Evolutionary conservation across 106 monocot genomes (phyloP), one percentile per base, ranked within the genome.

Genomic region (Dendrobium chrysotoxum): DNA sequence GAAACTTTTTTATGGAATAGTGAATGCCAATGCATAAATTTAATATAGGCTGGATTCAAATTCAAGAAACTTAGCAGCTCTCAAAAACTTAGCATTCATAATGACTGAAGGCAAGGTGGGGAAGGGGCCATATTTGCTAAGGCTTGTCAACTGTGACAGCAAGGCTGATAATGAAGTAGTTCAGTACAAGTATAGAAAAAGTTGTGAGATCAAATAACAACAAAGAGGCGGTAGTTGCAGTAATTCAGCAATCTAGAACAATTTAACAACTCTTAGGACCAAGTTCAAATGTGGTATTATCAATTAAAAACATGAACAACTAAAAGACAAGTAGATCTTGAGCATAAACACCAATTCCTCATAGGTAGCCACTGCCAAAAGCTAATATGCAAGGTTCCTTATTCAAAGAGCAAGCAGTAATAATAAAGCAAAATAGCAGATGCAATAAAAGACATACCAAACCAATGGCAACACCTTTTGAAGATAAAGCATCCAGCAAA

Each of bases 401-500:
- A 70, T 31, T 70, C 31, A 30, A 8, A 30, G 61, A 61, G 20
- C n/a, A 61, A 23, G 61, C 61, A 61, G n/a, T n/a, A 70, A 70
- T 50, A 70, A 12, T 10, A 70, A 70, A 30, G 13, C 30, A 30
- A 35, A 35, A 70, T 16, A 13, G 10, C 12, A 70, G 31, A 70
- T 70, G 31, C 28, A 31, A 70, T 70, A 70, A 28, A 68, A 74
- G 74, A 8, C 41, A 25, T 87, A 90, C 90, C 90, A 90, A 53
- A 53, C 90, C 90, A 66, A 83, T 74, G 47, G 53, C 78, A 21
- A 90, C 83, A 72, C 72, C 53, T 0, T 79, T 85, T 64, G 67
- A 83, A 41, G 90, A 87, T 78, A 90, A 79, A 75, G 76, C 45
- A 53, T 90, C 81, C 23, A 90, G 78, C 50, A 90, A 80, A 75